phyloP scores from a whole-genome alignment of 352 stramenopile genomes.

The Phytophthora crassamura region DNA sequence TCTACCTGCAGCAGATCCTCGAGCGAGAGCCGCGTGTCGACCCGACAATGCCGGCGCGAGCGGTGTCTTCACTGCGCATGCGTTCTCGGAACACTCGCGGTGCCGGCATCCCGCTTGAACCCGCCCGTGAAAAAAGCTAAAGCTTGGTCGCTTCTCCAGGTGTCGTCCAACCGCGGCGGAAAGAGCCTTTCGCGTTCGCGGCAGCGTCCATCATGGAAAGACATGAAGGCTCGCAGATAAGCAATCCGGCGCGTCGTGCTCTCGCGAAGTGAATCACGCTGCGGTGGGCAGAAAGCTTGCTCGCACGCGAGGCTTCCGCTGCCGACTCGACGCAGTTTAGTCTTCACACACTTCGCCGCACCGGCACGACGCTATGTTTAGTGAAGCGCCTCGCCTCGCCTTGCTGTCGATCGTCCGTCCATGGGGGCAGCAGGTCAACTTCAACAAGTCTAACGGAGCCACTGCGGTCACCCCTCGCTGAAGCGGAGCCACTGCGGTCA shows the following conservation, averaged over 20 bases:
- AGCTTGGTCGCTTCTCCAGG: slow-evolving; percentile 9
- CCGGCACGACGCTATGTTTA: slow-evolving; percentile 22
- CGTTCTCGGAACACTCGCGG: slow-evolving; percentile 32
- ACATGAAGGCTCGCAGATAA: slow-evolving; percentile 23
- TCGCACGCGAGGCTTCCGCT: slow-evolving; percentile 20
- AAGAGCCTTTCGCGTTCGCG: slow-evolving; percentile 20
- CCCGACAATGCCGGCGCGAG: slow-evolving; percentile 24
- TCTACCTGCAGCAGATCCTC: slow-evolving; percentile 31
- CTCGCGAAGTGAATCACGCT: slow-evolving; percentile 5
- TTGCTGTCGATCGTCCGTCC: slow-evolving; percentile 3
- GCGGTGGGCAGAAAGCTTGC: slow-evolving; percentile 22
- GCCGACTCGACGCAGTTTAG: slow-evolving; percentile 14
- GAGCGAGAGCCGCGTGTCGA: slow-evolving; percentile 22
- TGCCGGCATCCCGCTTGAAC: slow-evolving; percentile 20
- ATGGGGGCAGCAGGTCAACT: slow-evolving; percentile 8
- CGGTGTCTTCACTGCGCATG: slow-evolving; percentile 22
- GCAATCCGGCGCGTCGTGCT: slow-evolving; percentile 26
- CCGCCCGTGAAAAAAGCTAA: slow-evolving; percentile 16
- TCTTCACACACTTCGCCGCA: background rate
- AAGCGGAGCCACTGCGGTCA: slow-evolving; percentile 24
- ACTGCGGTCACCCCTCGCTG: slow-evolving; percentile 17
- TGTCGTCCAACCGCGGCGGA: slow-evolving; percentile 17
- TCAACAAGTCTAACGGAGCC: slow-evolving; percentile 21
- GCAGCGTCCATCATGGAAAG: slow-evolving; percentile 18
- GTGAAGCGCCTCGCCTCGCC: background rate